Evolutionary conservation across 345 rosid genomes (phyloP).

Genomic region (Pistacia vera): DNA sequence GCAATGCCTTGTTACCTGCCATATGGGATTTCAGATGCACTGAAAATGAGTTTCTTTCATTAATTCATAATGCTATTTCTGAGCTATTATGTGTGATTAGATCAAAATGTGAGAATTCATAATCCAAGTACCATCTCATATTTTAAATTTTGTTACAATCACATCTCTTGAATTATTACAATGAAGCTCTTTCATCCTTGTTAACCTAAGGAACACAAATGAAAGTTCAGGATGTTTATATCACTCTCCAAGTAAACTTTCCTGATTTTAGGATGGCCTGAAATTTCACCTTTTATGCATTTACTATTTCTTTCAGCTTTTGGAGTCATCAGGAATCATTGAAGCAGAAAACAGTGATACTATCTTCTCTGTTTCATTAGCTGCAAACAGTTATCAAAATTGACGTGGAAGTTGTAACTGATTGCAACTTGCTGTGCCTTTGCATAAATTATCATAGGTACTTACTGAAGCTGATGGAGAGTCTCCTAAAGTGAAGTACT

Average conservation of each 20-base stretch:
- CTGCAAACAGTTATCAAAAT: slow-evolving; percentile 6
- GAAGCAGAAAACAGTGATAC: slow-evolving; percentile 71
- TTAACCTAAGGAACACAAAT: not conserved
- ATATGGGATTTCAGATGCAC: no score
- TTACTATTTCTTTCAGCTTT: slow-evolving; percentile 58
- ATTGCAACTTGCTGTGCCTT: no score
- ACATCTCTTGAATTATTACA: not conserved
- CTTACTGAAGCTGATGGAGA: slow-evolving; percentile 33
- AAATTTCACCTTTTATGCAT: slow-evolving; percentile 12
- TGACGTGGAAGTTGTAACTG: no score
- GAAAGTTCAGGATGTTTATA: not conserved
- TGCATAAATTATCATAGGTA: no score
- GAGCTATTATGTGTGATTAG: not conserved
- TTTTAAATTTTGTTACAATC: not conserved
- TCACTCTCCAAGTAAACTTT: not conserved
- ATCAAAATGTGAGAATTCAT: not conserved
- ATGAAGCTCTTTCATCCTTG: not conserved
- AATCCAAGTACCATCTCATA: not conserved
- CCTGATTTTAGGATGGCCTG: slow-evolving; percentile 10
- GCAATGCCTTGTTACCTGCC: no score
- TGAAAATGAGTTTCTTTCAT: not conserved
- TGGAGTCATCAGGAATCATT: slow-evolving; percentile 85
- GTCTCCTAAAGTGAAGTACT: slow-evolving; percentile 55
- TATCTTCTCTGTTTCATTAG: slow-evolving; percentile 14
- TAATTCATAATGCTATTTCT: not conserved